Evolutionary conservation across 2,329 filamentous ascomycete species (phyloP).

Genomic region (Cladorrhinum sp.): DNA sequence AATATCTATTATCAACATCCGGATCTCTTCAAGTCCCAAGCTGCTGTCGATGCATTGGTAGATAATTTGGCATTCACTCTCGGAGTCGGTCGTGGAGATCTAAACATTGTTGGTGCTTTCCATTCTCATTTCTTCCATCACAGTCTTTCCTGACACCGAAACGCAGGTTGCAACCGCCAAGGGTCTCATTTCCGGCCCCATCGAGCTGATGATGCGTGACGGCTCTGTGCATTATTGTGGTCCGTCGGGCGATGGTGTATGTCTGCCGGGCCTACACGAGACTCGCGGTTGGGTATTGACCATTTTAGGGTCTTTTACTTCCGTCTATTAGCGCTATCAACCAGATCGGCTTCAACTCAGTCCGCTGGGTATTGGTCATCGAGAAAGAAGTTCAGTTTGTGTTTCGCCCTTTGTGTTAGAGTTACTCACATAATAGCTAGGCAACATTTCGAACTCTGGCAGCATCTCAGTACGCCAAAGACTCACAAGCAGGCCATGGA

Average conservation of each 20-base stretch:
- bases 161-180: constrained; percentile 63
- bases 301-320: constrained; percentile 56
- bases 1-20: constrained; percentile 79
- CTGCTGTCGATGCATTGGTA: constrained; percentile 66
- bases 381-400: constrained; percentile 66
- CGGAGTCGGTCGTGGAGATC: constrained; percentile 56
- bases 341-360: constrained; percentile 45
- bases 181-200: constrained; percentile 62
- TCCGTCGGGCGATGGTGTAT: constrained; percentile 31
- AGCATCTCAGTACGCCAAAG: constrained; percentile 52
- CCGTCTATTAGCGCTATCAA: constrained; percentile 51
- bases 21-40: constrained; percentile 66
- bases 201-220: constrained; percentile 39
- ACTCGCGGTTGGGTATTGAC: neutral
- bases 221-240: constrained; percentile 31
- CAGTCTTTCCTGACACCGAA: neutral
- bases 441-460: constrained; percentile 72
- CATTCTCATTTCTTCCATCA: neutral
- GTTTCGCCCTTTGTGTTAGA: neutral
- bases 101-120: constrained; percentile 62
- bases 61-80: constrained; percentile 73
- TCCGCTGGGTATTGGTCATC: constrained; percentile 67
- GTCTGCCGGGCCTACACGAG: neutral
- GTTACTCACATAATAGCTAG: constrained; percentile 38
- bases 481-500: constrained; percentile 50